These are phyloP conservation scores for Asterionellopsis glacialis DNA, from an alignment of 108 stramenopile genomes.

Conservation along the genomic window DNA sequence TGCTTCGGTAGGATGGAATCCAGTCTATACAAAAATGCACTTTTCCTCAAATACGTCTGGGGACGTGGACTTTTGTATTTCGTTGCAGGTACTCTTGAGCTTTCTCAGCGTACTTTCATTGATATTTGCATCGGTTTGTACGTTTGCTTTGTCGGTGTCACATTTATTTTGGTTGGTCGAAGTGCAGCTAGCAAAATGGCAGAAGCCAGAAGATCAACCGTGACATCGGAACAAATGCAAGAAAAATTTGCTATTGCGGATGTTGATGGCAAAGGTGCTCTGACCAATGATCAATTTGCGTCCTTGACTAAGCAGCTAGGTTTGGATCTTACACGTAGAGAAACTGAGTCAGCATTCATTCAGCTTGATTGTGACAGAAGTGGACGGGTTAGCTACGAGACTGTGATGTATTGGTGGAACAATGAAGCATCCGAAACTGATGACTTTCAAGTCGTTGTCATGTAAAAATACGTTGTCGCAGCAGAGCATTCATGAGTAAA, in stretches of 20 bases:
- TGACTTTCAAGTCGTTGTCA: no score
- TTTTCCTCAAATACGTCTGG: constrained; percentile 47
- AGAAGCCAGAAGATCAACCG: constrained; percentile 21
- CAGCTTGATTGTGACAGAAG: constrained; percentile 14
- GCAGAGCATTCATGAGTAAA: no score
- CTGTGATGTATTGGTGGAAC: background rate
- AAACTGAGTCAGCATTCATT: constrained; percentile 21
- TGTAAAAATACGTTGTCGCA: no score
- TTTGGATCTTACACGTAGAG: constrained; percentile 17
- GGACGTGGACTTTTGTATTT: constrained; percentile 56
- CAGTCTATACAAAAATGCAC: constrained; percentile 34
- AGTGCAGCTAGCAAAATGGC: constrained; percentile 35
- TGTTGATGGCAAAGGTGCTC: constrained; percentile 28
- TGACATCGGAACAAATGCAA: constrained; percentile 20
- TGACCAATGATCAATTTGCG: constrained; percentile 33
- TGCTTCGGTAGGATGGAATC: background rate
- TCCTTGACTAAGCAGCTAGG: constrained; percentile 14
- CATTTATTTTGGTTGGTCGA: constrained; percentile 36
- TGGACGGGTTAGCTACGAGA: constrained; percentile 1
- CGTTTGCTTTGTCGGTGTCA: constrained; percentile 39
- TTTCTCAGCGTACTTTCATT: constrained; percentile 17
- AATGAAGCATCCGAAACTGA: background rate
- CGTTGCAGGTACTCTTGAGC: constrained; percentile 39
- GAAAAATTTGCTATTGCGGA: constrained; percentile 22
- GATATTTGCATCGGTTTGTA: constrained; percentile 22